Evolutionary conservation across 2,329 filamentous ascomycete species (phyloP).

Genomic region (Apiospora rasikravindrae): DNA sequence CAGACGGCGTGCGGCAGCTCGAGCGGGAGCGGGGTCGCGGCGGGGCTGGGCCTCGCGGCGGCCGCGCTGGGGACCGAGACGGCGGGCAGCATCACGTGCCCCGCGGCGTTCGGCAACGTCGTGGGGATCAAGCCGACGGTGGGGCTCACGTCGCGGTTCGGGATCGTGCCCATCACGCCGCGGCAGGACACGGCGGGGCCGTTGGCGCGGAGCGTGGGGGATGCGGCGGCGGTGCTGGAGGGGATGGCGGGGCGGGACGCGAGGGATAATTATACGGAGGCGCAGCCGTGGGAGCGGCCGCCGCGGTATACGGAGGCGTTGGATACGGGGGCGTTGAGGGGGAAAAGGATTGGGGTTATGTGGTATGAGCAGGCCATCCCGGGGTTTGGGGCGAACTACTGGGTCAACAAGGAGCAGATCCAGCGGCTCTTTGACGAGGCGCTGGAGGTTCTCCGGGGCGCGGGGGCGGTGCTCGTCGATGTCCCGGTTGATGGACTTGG

Average conservation of each 20-base stretch:
- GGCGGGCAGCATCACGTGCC: conserved; percentile 66
- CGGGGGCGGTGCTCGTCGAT: conserved; percentile 26
- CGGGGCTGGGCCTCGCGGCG: conserved; percentile 63
- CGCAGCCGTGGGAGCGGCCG: conserved; percentile 53
- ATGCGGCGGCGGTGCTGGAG: conserved; percentile 62
- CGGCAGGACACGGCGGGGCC: conserved; percentile 64
- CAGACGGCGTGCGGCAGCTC: conserved; percentile 68
- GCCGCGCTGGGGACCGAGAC: conserved; percentile 69
- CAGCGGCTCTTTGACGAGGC: conserved; percentile 26
- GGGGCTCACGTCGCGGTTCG: conserved; percentile 64
- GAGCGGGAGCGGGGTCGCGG: conserved; percentile 64
- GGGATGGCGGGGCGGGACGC: conserved; percentile 60
- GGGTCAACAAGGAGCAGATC: conserved; percentile 20
- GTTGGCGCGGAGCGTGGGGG: conserved; percentile 61
- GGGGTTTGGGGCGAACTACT: background rate
- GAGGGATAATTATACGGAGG: conserved; percentile 62
- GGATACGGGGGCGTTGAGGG: conserved; percentile 53
- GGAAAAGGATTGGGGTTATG: conserved; percentile 61
- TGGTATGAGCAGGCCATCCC: conserved; percentile 23
- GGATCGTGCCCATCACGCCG: conserved; percentile 62
- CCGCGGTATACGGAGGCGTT: conserved; percentile 63
- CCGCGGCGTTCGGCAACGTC: conserved; percentile 59
- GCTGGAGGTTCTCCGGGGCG: conserved; percentile 21
- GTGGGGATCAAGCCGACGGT: conserved; percentile 74
- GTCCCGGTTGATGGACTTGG: conserved; percentile 7